A percentile compares a stretch with the other conserved stretches of the same genome.
phyloP scores from a whole-genome alignment of 768 basidiomycete species.

The Suillus placidus region DNA sequence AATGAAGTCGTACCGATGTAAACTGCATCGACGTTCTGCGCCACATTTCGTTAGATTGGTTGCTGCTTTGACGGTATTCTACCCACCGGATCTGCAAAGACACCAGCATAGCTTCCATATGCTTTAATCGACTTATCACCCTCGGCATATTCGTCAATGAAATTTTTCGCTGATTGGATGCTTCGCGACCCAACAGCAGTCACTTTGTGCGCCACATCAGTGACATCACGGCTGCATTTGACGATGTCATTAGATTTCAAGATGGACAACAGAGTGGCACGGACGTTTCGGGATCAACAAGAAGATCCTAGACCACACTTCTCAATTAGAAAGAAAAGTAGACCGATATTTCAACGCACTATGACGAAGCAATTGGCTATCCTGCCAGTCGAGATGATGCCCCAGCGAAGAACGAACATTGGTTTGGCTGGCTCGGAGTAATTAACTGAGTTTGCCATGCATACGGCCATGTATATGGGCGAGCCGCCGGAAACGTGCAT shows the following conservation, averaged over 20 bases:
- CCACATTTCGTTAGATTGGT: background rate
- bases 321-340: constrained; percentile 4
- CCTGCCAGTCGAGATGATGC: constrained; percentile 81
- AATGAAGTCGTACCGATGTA: constrained; percentile 59
- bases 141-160: constrained; percentile 56
- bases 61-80: constrained; percentile 11
- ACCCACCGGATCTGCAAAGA: constrained; percentile 69
- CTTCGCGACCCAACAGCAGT: constrained; percentile 79
- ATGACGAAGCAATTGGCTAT: constrained; percentile 72
- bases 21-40: constrained; percentile 70
- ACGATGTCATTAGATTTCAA: background rate
- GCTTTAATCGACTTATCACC: constrained; percentile 61
- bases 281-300: constrained; percentile 75
- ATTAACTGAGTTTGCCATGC: background rate
- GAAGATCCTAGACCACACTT: constrained; percentile 55
- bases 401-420: constrained; percentile 65
- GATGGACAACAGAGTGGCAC: constrained; percentile 25
- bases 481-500: too few relatives aligned
- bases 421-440: constrained; percentile 25
- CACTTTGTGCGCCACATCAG: constrained; percentile 69
- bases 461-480: background rate
- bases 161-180: constrained; percentile 66
- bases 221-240: constrained; percentile 57
- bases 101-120: constrained; percentile 73
- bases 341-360: constrained; percentile 39